These are phyloP conservation scores for Lentinula lateritia DNA, from an alignment of 768 basidiomycete genomes.

Conservation along the genomic window DNA sequence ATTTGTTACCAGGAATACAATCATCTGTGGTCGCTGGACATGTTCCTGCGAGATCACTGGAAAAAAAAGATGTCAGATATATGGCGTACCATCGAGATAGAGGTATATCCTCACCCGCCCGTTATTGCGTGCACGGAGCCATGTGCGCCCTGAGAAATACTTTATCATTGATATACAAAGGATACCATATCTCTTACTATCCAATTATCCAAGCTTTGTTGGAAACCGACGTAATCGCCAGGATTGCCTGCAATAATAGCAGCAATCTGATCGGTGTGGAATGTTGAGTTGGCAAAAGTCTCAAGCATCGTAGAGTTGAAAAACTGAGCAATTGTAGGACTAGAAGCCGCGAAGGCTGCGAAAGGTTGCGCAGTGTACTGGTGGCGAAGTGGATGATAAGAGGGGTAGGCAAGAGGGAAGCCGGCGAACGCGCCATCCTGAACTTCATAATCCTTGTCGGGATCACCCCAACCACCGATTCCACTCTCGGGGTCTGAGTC, in stretches of 20 bases:
- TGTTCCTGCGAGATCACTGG: not conserved
- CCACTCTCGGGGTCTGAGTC: slow-evolving; percentile 14
- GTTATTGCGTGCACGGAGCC: not conserved
- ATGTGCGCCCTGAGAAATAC: not conserved
- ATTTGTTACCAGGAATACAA: slow-evolving; percentile 9
- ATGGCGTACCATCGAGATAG: no score
- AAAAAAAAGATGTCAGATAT: not conserved
- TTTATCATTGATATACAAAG: not conserved
- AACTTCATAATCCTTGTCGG: slow-evolving; percentile 10
- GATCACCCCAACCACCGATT: slow-evolving; percentile 18
- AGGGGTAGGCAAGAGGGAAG: slow-evolving; percentile 22
- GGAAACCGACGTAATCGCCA: not conserved
- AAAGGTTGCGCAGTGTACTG: slow-evolving; percentile 24
- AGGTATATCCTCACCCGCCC: not conserved
- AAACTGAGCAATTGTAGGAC: not conserved
- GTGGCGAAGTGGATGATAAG: slow-evolving; percentile 24
- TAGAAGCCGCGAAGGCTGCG: not conserved
- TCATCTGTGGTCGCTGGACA: slow-evolving; percentile 21
- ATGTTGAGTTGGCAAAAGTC: not conserved
- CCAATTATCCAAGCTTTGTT: not conserved
- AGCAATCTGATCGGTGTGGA: not conserved
- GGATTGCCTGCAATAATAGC: not conserved
- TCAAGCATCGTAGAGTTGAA: not conserved
- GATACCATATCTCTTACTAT: not conserved
- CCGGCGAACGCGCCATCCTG: slow-evolving; percentile 21